Evolutionary conservation across 129 eudicot species (phyloP), one percentile per base, ranked within the genome.

Genomic region (Lactuca saligna): DNA sequence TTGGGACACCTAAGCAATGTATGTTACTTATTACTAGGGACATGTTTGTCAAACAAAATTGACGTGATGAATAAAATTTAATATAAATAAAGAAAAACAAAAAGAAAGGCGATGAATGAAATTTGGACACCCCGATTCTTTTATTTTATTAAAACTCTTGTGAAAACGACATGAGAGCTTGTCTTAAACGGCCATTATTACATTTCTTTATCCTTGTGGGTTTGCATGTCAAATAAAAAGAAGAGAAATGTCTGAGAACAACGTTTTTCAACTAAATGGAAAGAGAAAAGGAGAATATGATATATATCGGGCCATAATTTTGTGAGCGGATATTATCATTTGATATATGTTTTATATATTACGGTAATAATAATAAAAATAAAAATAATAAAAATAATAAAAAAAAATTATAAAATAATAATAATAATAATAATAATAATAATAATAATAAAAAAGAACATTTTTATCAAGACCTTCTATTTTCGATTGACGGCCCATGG

Each of bases 161-260:
- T 62, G 59, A 79, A 68, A 68, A 68, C 13, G 83, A 79, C 63
- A 4, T 15, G 38, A 35, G 14, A 9, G 16, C 61, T 79, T 79
- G 83, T 73, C 79, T 73, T 79, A 20, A 42, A 79, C 79, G 83
- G 83, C 83, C 79, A 73, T 66, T 72, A 65, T 58, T 66, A 13
- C 31, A 58, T 55, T 65, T 69, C 67, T 77, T 69, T 54, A 25
- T 31, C 71, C 42, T 32, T 35, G 49, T 66, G 63, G 50, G 65
- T 38, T 6, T 49, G 66, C 68, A 60, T 72, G 69, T 1, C 68
- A 50, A 46, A 16, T 13, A 25, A 62, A 51, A 69, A 58, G 35
- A 6, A 68, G 35, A 14, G 49, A 74, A 68, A 55, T 59, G 63
- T 14, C 10, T 72, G 57, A 66, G 39, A 66, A 15, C 35, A 66